These are phyloP conservation scores for Lepraria neglecta DNA, from an alignment of 495 filamentous ascomycete species.

Conservation along the genomic window DNA sequence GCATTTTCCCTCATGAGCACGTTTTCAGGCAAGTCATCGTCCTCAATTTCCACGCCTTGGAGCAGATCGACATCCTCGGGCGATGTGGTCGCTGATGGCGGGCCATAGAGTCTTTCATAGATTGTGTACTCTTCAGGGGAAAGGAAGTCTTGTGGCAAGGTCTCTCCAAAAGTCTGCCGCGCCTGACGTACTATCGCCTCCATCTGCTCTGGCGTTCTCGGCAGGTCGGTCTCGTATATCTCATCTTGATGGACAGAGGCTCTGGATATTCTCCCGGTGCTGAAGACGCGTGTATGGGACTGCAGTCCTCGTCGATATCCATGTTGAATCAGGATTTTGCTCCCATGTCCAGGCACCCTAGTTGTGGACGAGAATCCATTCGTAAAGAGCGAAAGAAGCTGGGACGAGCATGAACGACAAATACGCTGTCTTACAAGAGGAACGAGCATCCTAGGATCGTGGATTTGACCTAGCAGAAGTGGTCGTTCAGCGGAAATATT, in stretches of 20 bases:
- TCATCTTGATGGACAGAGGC: conserved; percentile 10
- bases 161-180: conserved; percentile 68
- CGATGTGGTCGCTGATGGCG: conserved; percentile 49
- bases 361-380: conserved; percentile 20
- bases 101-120: conserved; percentile 78
- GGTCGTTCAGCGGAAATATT: not conserved
- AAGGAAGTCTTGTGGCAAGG: conserved; percentile 66
- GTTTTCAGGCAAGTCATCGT: conserved; percentile 35
- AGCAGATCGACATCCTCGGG: conserved; percentile 53
- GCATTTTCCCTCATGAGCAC: conserved; percentile 51
- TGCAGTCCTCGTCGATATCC: not conserved
- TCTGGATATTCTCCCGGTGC: not conserved
- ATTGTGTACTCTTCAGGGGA: conserved; percentile 61
- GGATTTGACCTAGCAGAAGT: not conserved
- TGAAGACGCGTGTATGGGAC: conserved; percentile 5
- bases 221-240: not conserved
- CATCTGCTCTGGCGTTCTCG: conserved; percentile 24
- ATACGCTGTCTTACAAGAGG: conserved; percentile 8
- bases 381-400: conserved; percentile 16
- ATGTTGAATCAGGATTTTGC: conserved; percentile 6
- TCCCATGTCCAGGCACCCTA: not conserved
- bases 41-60: conserved; percentile 33
- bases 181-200: conserved; percentile 64
- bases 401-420: conserved; percentile 21
- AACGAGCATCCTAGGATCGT: not conserved